Conservation (phyloP, 2,329 filamentous ascomycete species). For the Calonectria pseudoreteaudii region DNA sequence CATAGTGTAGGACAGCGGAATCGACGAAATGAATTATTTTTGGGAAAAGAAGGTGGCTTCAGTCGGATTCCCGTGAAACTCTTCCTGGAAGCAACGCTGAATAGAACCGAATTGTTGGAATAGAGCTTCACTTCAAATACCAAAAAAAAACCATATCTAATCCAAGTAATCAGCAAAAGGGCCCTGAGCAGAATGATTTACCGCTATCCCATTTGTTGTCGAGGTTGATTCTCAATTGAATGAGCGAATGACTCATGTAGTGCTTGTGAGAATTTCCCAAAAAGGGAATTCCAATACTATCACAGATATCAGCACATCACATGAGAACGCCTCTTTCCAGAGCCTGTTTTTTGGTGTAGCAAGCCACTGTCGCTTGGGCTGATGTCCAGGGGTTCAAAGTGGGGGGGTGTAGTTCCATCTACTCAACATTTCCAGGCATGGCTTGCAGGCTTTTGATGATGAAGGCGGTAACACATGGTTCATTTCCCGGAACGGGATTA, state of each 20-base stretch:
- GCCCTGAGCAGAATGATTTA: too few relatives aligned
- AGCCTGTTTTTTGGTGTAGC: too few relatives aligned
- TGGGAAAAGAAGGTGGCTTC: neutral
- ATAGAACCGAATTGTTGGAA: neutral
- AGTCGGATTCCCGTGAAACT: neutral
- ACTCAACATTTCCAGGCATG: too few relatives aligned
- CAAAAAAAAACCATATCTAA: neutral
- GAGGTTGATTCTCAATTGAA: neutral
- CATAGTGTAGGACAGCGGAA: neutral
- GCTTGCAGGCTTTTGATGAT: too few relatives aligned
- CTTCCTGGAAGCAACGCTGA: neutral
- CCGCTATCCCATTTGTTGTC: too few relatives aligned
- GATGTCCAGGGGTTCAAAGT: too few relatives aligned
- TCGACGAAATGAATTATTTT: neutral
- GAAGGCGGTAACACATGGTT: neutral
- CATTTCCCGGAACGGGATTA: constrained; percentile 3
- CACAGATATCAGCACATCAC: too few relatives aligned
- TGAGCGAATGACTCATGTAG: neutral
- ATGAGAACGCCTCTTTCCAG: too few relatives aligned
- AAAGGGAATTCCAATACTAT: neutral
- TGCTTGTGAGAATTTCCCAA: constrained; percentile 4
- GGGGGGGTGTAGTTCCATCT: neutral
- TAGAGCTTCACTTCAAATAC: neutral
- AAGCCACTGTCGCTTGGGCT: too few relatives aligned
- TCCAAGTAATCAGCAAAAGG: neutral